phyloP scores from a whole-genome alignment of 768 basidiomycete genomes.

The Mycena sanguinolenta region DNA sequence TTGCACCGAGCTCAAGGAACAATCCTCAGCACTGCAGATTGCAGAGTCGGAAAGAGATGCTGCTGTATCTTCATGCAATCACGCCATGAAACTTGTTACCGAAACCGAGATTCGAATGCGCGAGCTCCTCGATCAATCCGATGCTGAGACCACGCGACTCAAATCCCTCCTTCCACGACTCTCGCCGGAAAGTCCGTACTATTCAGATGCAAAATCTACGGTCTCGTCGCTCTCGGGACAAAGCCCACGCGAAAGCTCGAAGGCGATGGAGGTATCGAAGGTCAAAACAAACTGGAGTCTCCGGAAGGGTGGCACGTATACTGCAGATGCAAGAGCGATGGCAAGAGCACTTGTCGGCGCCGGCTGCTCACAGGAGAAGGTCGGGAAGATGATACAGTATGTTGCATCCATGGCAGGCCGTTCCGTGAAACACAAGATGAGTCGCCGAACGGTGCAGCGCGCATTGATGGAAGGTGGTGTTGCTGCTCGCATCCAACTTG shows the following conservation, averaged over 20 bases:
- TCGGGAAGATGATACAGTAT: not conserved
- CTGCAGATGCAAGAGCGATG: not conserved
- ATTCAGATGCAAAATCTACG: not conserved
- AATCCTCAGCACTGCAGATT: not conserved
- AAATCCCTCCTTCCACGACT: not conserved
- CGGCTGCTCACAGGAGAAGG: conserved; percentile 3
- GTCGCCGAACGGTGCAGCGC: conserved; percentile 7
- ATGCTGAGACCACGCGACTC: not conserved
- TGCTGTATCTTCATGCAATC: not conserved
- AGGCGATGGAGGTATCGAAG: not conserved
- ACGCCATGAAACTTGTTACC: not conserved
- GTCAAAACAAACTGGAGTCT: not conserved
- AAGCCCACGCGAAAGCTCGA: not conserved
- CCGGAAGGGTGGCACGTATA: not conserved
- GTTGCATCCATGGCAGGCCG: not conserved
- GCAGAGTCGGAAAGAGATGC: not conserved
- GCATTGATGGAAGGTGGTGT: not conserved
- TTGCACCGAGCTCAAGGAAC: not conserved
- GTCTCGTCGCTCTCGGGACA: not conserved
- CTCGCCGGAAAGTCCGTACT: not conserved
- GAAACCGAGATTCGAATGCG: not conserved
- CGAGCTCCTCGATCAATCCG: not conserved
- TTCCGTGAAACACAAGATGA: not conserved
- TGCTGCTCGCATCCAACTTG: no score
- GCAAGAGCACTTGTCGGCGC: not conserved